phyloP scores from a whole-genome alignment of 2,329 filamentous ascomycete species.

The Penicillium sp. region DNA sequence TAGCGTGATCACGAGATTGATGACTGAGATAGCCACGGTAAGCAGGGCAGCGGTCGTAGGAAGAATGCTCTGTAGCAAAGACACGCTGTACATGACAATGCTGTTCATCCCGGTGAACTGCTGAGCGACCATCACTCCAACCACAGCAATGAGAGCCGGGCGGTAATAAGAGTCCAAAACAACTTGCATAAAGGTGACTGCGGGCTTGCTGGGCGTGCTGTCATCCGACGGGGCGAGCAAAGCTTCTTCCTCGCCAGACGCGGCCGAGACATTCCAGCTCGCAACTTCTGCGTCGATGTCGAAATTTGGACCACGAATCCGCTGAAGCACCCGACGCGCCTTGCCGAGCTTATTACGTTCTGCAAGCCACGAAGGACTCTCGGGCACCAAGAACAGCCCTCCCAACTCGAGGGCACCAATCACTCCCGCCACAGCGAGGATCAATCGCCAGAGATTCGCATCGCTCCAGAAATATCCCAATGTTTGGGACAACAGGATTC shows the following conservation, averaged over 20 bases:
- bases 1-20: conserved; percentile 83
- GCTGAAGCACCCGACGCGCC: conserved; percentile 70
- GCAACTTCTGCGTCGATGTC: conserved; percentile 74
- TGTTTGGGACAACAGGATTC: conserved; percentile 80
- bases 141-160: conserved; percentile 75
- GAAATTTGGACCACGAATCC: conserved; percentile 68
- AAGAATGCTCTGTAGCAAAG: conserved; percentile 77
- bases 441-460: conserved; percentile 77
- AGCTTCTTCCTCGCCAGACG: conserved; percentile 66
- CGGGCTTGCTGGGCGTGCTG: conserved; percentile 67
- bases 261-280: conserved; percentile 51
- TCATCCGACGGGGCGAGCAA: conserved; percentile 63
- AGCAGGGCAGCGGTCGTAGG: conserved; percentile 79
- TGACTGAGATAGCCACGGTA: conserved; percentile 80
- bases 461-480: conserved; percentile 86
- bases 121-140: conserved; percentile 89
- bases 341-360: conserved; percentile 60
- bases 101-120: conserved; percentile 95
- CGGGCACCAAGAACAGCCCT: conserved; percentile 74
- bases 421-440: conserved; percentile 71
- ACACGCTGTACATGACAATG: conserved; percentile 98
- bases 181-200: conserved; percentile 67
- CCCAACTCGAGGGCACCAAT: conserved; percentile 68
- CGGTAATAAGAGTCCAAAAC: conserved; percentile 67
- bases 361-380: conserved; percentile 86